These are phyloP conservation scores for Cryptococcus amylolentus DNA, from an alignment of 1,284 basidiomycete genomes.

Conservation along the genomic window DNA sequence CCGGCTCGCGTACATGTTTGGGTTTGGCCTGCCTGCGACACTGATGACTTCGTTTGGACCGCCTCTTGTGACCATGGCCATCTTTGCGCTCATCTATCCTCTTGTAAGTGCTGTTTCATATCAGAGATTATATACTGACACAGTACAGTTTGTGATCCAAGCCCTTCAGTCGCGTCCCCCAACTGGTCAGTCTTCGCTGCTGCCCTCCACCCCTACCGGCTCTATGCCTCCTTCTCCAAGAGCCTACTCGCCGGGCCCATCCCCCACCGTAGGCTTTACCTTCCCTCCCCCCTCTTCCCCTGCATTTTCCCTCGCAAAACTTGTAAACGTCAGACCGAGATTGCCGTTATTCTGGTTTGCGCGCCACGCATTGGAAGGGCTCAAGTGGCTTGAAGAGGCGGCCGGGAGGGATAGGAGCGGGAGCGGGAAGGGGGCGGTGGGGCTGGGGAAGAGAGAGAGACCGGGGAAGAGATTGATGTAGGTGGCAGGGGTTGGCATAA, in stretches of 20 bases:
- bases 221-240: slow-evolving; percentile 17
- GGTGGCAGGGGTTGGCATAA: background rate
- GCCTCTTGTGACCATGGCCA: slow-evolving; percentile 46
- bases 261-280: slow-evolving; percentile 11
- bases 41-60: slow-evolving; percentile 45
- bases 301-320: background rate
- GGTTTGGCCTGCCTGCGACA: slow-evolving; percentile 45
- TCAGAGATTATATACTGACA: background rate
- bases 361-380: slow-evolving; percentile 28
- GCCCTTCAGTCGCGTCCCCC: slow-evolving; percentile 44
- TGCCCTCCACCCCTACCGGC: slow-evolving; percentile 30
- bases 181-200: slow-evolving; percentile 14
- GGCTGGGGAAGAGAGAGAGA: slow-evolving; percentile 3
- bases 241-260: no score
- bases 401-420: slow-evolving; percentile 26
- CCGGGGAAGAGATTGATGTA: slow-evolving; percentile 2
- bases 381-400: slow-evolving; percentile 37
- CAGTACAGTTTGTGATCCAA: slow-evolving; percentile 44
- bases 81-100: slow-evolving; percentile 49
- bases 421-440: slow-evolving; percentile 13
- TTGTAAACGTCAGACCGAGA: slow-evolving; percentile 5
- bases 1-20: slow-evolving; percentile 43
- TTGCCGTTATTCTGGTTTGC: slow-evolving; percentile 45
- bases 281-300: slow-evolving; percentile 22
- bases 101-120: slow-evolving; percentile 32